Evolutionary conservation across 257 asterid species (phyloP).

Genomic region (Scutellaria barbata): DNA sequence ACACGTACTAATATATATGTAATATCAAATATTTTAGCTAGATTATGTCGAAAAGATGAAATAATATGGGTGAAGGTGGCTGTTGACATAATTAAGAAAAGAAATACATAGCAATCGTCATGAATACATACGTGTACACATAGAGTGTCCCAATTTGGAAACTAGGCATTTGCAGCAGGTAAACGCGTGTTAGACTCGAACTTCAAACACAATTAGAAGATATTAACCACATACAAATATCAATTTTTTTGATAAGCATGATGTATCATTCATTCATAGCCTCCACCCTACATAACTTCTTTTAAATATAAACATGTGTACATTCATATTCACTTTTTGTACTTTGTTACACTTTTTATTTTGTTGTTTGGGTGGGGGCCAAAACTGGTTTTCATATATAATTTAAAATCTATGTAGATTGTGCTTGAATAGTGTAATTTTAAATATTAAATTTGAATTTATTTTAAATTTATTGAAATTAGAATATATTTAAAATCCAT

Average conservation of each 20-base stretch:
- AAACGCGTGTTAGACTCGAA: constrained; percentile 34
- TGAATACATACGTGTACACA: constrained; percentile 39
- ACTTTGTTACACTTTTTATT: neutral
- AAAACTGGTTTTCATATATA: neutral
- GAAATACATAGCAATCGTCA: constrained; percentile 18
- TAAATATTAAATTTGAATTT: no score
- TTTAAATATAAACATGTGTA: neutral
- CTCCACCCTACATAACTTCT: constrained; percentile 5
- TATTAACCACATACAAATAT: constrained; percentile 2
- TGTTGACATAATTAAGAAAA: neutral
- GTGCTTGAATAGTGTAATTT: no score
- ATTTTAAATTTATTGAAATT: no score
- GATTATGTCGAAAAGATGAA: neutral
- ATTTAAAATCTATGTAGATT: no score
- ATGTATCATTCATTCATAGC: neutral
- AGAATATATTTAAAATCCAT: no score
- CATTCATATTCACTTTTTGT: neutral
- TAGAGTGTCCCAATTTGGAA: constrained; percentile 31
- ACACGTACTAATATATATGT: no score
- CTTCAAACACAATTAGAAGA: neutral
- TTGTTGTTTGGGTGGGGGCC: neutral
- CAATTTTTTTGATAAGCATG: constrained; percentile 15
- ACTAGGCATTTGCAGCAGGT: constrained; percentile 39
- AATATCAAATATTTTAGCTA: no score
- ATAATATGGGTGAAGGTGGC: constrained; percentile 29